Evolutionary conservation across 345 rosid species (phyloP).

Genomic region (Eutrema heterophyllum): DNA sequence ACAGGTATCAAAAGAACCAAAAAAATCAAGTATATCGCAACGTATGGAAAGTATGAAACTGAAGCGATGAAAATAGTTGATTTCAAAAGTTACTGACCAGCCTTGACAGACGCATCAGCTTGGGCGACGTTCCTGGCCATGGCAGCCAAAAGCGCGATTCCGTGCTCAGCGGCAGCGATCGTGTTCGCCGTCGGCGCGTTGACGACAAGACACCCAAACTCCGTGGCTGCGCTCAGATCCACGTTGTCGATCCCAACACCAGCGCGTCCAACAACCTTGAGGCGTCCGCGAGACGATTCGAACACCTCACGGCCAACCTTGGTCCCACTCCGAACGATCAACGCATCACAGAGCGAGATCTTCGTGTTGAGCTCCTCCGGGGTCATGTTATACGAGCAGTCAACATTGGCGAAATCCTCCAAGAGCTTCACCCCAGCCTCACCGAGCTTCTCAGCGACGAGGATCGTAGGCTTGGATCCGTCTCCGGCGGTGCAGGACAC

Average conservation of each 20-base stretch:
- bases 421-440: conserved; percentile 63
- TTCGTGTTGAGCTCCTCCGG: conserved; percentile 86
- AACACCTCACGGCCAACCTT: conserved; percentile 76
- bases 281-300: conserved; percentile 67
- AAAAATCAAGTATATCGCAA: not conserved
- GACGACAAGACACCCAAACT: conserved; percentile 82
- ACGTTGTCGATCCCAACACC: conserved; percentile 95
- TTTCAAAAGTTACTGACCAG: conserved; percentile 51
- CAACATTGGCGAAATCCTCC: conserved; percentile 61
- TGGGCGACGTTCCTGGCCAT: conserved; percentile 93
- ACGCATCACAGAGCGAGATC: conserved; percentile 87
- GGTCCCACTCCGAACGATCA: conserved; percentile 82
- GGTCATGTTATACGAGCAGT: conserved; percentile 72
- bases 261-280: conserved; percentile 93
- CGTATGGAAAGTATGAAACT: not conserved
- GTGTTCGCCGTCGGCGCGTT: conserved; percentile 95
- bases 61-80: not conserved
- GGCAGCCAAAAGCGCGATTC: conserved; percentile 79
- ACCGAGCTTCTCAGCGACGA: conserved; percentile 85
- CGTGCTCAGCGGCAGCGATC: conserved; percentile 91
- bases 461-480: conserved; percentile 66
- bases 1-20: not conserved
- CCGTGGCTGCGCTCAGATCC: conserved; percentile 90
- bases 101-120: conserved; percentile 82
- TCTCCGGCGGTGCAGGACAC: conserved; percentile 36